Base-by-base conservation (phyloP, 148 eudicot genomes). In the Drosera capensis region DNA sequence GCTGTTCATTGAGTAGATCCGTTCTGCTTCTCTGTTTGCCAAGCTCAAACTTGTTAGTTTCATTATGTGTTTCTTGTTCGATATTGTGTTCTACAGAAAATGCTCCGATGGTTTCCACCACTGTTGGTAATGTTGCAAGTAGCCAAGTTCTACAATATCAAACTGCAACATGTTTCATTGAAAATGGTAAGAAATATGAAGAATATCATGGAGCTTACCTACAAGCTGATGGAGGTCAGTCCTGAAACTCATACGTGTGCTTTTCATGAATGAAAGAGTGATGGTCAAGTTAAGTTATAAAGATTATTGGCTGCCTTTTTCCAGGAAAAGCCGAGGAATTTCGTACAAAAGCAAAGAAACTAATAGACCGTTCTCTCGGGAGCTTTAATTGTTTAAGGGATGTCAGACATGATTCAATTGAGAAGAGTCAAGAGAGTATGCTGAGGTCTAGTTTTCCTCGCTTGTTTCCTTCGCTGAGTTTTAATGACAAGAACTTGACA, bases 101-200 rank as follows among this genome's bases (percentile, higher is more conserved):
- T 48, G 40, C 64, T 49, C 63, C 78, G 20, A 18, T 42, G 24
- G 14, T 34, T 23, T 31, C 43, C 19, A 43, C 40, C 37, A 29
- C 36, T 22, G 18, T 38, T 40, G 52, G 62, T 15, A 65, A 60
- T 39, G 36, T 49, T 31, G 64, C 67, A 48, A 62, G 41, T 36
- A 72, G 75, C 36, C 73, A 72, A 66, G 52, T 62, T 23, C 57
- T 59, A 25, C 86, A 75, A 18, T 74, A 59, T 55, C 82, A 72
- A 57, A 45, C 78, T 23, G 66, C 73, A 43, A 74, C 85, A 23
- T 31, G 67, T 47, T 30, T 68, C 46, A 42, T 68, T 60, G 92
- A 74, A 14, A 64, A 45, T 40, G 73, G 62, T 39, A 31, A 60
- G 45, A 76, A 46, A 43, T 62, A 50, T 57, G 63, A 72, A 67